Percentiles rank a stretch among this genome's conserved stretches.
Evolutionary conservation across 441 rosid species (phyloP).

Genomic region (Isatis lusitanica): DNA sequence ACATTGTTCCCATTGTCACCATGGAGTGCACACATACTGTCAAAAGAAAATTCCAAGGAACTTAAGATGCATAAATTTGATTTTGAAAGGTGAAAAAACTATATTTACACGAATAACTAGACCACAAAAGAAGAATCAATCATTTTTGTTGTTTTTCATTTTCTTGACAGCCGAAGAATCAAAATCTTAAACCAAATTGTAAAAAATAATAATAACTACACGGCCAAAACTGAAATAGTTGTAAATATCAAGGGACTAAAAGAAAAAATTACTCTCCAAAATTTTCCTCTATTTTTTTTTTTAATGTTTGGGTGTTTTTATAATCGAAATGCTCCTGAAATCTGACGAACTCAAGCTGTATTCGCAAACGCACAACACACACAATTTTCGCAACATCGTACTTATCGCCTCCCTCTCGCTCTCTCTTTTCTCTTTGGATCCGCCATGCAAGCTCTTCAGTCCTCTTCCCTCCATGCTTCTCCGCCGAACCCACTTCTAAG

Average conservation of each 20-base stretch:
- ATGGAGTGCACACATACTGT: too few species aligned
- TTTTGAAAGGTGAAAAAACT: neutral
- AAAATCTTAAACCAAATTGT: too few species aligned
- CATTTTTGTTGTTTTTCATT: too few species aligned
- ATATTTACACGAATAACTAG: neutral
- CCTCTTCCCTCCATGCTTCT: slow-evolving; percentile 56
- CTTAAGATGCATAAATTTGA: neutral
- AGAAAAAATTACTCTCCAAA: neutral
- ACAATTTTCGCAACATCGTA: slow-evolving; percentile 39
- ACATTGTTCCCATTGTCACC: too few species aligned
- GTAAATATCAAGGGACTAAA: neutral
- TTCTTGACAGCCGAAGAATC: too few species aligned
- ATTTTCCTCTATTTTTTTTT: neutral
- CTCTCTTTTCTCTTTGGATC: neutral
- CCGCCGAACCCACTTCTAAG: slow-evolving; percentile 52
- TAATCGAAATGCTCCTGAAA: neutral
- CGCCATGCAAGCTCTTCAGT: slow-evolving; percentile 74
- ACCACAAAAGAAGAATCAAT: neutral
- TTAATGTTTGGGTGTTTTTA: neutral
- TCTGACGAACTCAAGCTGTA: slow-evolving; percentile 9
- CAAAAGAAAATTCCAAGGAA: neutral
- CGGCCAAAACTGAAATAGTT: neutral
- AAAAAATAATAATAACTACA: neutral
- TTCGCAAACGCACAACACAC: slow-evolving; percentile 23
- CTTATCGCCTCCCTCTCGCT: slow-evolving; percentile 39